Evolutionary conservation across 805 yeast species (phyloP).

Genomic region (Wickerhamomyces subpelliculosus): DNA sequence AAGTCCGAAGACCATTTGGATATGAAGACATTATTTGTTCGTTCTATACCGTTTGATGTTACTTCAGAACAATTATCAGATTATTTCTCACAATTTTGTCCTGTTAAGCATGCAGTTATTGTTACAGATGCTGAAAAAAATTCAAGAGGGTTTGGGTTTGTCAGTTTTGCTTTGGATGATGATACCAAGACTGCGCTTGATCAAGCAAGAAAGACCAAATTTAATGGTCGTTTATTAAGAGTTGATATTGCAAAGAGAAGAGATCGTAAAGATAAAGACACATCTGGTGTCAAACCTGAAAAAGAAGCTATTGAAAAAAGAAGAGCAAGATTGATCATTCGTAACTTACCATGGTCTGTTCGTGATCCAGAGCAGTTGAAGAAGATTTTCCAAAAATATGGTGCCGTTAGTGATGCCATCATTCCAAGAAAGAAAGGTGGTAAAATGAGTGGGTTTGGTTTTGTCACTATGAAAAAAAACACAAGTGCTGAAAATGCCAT

Average conservation of each 20-base stretch:
- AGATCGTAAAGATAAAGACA: slow-evolving; percentile 47
- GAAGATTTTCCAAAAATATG: slow-evolving; percentile 66
- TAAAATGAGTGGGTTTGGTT: slow-evolving; percentile 90
- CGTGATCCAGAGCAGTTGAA: slow-evolving; percentile 68
- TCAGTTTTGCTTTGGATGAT: slow-evolving; percentile 76
- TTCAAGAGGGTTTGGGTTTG: slow-evolving; percentile 95
- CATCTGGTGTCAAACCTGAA: slow-evolving; percentile 2
- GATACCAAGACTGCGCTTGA: slow-evolving; percentile 75
- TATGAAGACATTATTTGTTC: slow-evolving; percentile 66
- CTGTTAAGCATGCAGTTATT: slow-evolving; percentile 90
- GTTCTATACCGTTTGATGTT: slow-evolving; percentile 76
- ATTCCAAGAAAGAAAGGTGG: slow-evolving; percentile 88
- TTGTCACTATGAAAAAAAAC: slow-evolving; percentile 80
- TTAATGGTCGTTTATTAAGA: slow-evolving; percentile 59
- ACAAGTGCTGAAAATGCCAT: slow-evolving; percentile 76
- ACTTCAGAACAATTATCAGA: slow-evolving; percentile 77
- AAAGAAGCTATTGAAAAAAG: slow-evolving; percentile 56
- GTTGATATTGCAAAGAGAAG: slow-evolving; percentile 91
- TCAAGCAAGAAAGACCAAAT: slow-evolving; percentile 56
- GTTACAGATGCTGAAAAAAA: slow-evolving; percentile 72
- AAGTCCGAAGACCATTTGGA: slow-evolving; percentile 27
- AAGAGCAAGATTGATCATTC: slow-evolving; percentile 76
- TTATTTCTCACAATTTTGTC: slow-evolving; percentile 86
- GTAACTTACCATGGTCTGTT: slow-evolving; percentile 96
- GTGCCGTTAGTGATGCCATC: slow-evolving; percentile 81